Base-by-base conservation (phyloP, 257 asterid species). In the Salvia hispanica region DNA sequence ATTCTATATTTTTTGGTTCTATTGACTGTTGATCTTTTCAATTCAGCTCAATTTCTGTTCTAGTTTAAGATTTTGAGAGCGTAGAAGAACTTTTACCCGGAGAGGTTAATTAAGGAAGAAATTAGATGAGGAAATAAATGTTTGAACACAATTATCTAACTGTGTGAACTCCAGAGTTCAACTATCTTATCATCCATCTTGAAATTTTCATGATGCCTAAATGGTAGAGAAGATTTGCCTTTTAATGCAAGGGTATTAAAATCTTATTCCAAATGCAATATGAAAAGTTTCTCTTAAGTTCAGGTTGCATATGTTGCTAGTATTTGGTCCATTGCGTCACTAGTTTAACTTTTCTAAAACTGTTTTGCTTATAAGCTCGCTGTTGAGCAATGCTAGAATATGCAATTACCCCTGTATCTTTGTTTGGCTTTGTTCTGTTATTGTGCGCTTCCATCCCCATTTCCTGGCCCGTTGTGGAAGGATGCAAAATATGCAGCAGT, bases 31-130 rank as follows among this genome's bases (percentile, higher is more conserved):
- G 52, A 55, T 65, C 54, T 53, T 12, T 21, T 10, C 48, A 16
- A 46, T 42, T 75, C 39, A 11, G n/a, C 36, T 31, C n/a, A 7
- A 53, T 3, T 57, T 39, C 18, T 44, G 25, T 40, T 25, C 31
- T 25, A 25, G 2, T 25, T 25, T 25, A 5, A n/a, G 18, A 66
- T 2, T 62, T 51, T 48, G 67, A 55, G 62, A 63, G 66, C 42
- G 21, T 56, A 69, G 31, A 56, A 7, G 48, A 55, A 56, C 21
- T 4, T 14, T 56, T 72, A 31, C 33, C 12, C 43, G 9, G 18
- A 34, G 54, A 25, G 33, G 36, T 67, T 42, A 21, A 11, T 62
- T 25, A 25, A 54, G 58, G 64, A 31, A 73, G 25, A 25, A 48
- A 58, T 3, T 14, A 46, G 36, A 25, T 1, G 11, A 15, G 11